phyloP scores from a whole-genome alignment of 108 stramenopile genomes.

The Parietichytrium sp. region DNA sequence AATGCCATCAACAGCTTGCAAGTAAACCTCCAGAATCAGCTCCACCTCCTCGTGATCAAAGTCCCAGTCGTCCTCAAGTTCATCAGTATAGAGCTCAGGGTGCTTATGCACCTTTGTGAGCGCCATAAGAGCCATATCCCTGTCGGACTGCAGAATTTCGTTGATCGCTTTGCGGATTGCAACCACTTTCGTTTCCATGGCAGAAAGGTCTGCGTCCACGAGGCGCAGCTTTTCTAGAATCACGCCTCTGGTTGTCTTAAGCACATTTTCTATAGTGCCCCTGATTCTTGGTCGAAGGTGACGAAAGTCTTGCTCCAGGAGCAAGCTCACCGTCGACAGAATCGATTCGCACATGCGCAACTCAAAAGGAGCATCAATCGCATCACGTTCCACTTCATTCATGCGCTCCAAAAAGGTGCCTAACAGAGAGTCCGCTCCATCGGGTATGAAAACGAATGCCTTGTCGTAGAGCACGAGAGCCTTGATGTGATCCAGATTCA shows the following conservation, averaged over 20 bases:
- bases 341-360: background rate
- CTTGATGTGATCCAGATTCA: constrained; percentile 4
- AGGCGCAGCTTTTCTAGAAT: constrained; percentile 20
- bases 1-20: background rate
- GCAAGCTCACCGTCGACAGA: background rate
- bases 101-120: background rate
- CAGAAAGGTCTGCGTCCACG: background rate
- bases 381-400: background rate
- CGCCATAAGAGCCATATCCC: constrained; percentile 29
- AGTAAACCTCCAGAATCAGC: constrained; percentile 20
- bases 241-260: constrained; percentile 12
- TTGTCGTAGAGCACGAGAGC: constrained; percentile 23
- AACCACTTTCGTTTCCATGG: background rate
- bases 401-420: background rate
- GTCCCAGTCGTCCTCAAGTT: constrained; percentile 14
- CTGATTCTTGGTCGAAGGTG: background rate
- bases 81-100: constrained; percentile 1
- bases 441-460: constrained; percentile 22
- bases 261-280: background rate
- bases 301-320: background rate
- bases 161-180: constrained; percentile 9
- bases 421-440: constrained; percentile 22
- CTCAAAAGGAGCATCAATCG: background rate
- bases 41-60: constrained; percentile 28
- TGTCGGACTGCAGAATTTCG: constrained; percentile 14